Evolutionary conservation across 345 rosid genomes (phyloP), one percentile per base, ranked within the genome.

Genomic region (Citrus reticulata): DNA sequence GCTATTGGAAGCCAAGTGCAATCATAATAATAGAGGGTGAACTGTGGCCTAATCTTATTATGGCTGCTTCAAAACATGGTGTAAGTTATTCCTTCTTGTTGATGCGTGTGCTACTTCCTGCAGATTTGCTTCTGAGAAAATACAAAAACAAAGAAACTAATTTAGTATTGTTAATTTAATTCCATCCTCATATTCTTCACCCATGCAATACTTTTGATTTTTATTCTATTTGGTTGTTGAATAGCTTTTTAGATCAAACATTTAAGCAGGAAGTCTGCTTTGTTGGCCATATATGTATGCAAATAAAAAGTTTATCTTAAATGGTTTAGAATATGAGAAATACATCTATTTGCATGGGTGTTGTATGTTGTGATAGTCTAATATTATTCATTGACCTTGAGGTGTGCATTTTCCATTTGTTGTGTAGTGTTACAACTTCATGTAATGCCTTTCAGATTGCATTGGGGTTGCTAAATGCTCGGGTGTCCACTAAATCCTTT

Each of bases 21-120:
- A 85, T 91, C 80, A 66, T 95, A 72, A 74, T 93, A 72, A 74
- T 95, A 88, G 99, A 95, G 89, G 92, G 90, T 64, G 99, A 93
- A 81, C 83, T 95, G 35, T 95, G 98, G 97, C 99, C 98, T 51
- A 95, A 95, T 81, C 96, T 95, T 63, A 86, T 93, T 32, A 84
- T 95, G 85, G 61, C 69, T 79, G 90, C 98, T 87, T 83, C 97
- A 40, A 82, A 77, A 78, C 83, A 84, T 82, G 86, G 81, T 68
- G 96, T 95, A 86, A 87, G 89, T 91, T 73, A 71, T 81, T 42
- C 69, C 60, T 55, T 62, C 55, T 85, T 70, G 46, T 16, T 55
- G 57, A 66, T 57, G 51, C 32, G 34, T 55, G 29, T 78, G 6
- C 19, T 61, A 42, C 51, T 25, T 42, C 37, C 65, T 74, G 58